Conservation (phyloP, 176 grass and related monocot species). For the Aegilops umbellulata region DNA sequence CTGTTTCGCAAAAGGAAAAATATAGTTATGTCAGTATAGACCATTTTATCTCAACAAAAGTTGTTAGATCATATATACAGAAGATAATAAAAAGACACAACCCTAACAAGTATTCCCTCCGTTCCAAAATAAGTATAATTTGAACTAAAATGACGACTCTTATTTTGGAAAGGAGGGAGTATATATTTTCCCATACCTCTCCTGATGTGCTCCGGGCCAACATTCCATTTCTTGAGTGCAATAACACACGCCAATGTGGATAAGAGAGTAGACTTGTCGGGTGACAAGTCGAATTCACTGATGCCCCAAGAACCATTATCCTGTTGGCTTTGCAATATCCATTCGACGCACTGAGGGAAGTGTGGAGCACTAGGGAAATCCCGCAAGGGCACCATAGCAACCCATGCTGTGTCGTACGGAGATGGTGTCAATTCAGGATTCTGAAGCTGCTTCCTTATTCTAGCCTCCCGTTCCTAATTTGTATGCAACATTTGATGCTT, state of each 20-base stretch:
- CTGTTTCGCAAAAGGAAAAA: neutral
- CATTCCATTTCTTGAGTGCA: constrained; percentile 51
- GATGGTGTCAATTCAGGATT: neutral
- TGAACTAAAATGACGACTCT: too few relatives aligned
- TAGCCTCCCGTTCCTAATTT: too few relatives aligned
- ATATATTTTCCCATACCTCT: constrained; percentile 27
- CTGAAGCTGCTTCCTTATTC: neutral
- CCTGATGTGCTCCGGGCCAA: constrained; percentile 45
- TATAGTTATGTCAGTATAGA: too few relatives aligned
- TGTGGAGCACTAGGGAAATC: constrained; percentile 11
- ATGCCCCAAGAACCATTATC: constrained; percentile 55
- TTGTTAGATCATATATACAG: too few relatives aligned
- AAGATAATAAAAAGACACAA: too few relatives aligned
- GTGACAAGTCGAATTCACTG: neutral
- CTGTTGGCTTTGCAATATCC: constrained; percentile 32
- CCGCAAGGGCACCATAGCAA: constrained; percentile 48
- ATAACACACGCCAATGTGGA: constrained; percentile 57
- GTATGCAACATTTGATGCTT: too few relatives aligned
- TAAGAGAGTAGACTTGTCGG: constrained; percentile 38
- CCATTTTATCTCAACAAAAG: too few relatives aligned
- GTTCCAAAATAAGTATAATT: too few relatives aligned
- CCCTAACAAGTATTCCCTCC: too few relatives aligned
- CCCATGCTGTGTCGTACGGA: neutral
- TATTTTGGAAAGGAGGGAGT: too few relatives aligned
- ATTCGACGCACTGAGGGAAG: constrained; percentile 29